Evolutionary conservation across 345 rosid species (phyloP).

Genomic region (Ricinus communis): DNA sequence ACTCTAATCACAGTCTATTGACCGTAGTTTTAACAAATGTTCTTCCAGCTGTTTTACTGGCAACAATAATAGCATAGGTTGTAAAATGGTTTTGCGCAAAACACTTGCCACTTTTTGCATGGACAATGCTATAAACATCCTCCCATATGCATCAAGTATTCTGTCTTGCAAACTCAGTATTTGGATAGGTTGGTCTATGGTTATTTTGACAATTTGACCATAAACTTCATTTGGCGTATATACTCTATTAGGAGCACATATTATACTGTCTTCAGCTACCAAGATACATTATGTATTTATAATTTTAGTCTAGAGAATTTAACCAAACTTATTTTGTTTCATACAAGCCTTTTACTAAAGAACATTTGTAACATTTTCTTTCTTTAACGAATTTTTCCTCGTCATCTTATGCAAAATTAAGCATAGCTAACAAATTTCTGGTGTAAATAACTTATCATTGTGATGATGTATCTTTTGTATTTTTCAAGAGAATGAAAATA

Average conservation of each 20-base stretch:
- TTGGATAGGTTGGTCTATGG: too few relatives aligned
- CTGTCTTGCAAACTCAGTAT: neutral
- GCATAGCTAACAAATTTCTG: neutral
- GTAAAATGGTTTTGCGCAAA: neutral
- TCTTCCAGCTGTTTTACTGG: neutral
- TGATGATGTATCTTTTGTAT: too few relatives aligned
- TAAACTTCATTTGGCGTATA: neutral
- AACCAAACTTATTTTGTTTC: neutral
- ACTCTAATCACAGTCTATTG: neutral
- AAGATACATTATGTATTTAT: neutral
- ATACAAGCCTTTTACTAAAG: neutral
- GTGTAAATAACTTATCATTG: neutral
- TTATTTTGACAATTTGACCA: neutral
- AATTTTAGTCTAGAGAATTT: neutral
- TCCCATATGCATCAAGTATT: neutral
- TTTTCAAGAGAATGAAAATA: too few relatives aligned
- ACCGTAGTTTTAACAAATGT: neutral
- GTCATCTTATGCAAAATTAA: neutral
- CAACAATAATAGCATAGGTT: neutral
- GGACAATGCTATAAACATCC: neutral
- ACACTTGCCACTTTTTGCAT: neutral
- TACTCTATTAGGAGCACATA: neutral
- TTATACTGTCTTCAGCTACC: neutral
- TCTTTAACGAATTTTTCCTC: neutral
- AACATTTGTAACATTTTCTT: neutral